Evolutionary conservation across 331 rosid genomes (phyloP).

Genomic region (Pyracantha coccinea): DNA sequence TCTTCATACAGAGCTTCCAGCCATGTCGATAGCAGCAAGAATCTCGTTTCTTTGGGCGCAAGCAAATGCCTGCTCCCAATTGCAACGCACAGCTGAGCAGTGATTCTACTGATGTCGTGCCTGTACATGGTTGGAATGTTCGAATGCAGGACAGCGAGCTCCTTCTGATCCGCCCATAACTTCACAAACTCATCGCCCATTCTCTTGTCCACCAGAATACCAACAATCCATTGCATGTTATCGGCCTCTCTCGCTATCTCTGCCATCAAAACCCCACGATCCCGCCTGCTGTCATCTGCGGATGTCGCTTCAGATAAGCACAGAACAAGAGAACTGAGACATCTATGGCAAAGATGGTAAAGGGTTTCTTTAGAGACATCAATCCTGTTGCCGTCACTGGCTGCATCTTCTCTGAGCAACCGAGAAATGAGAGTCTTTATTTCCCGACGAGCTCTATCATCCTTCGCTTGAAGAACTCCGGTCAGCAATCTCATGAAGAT

Average conservation of each 20-base stretch:
- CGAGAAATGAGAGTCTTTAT: constrained; percentile 61
- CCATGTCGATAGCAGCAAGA: constrained; percentile 73
- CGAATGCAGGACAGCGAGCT: constrained; percentile 69
- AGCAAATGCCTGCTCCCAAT: constrained; percentile 72
- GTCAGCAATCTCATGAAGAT: constrained; percentile 41
- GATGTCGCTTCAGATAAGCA: constrained; percentile 63
- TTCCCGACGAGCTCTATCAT: constrained; percentile 80
- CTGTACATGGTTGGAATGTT: constrained; percentile 59
- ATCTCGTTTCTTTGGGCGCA: constrained; percentile 67
- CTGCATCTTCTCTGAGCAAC: constrained; percentile 55
- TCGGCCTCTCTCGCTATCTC: constrained; percentile 86
- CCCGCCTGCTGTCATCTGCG: constrained; percentile 24
- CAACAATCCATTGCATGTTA: constrained; percentile 85
- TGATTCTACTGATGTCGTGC: constrained; percentile 74
- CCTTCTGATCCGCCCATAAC: constrained; percentile 89
- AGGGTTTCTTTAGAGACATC: constrained; percentile 77
- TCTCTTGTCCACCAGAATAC: constrained; percentile 51
- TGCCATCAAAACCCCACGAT: constrained; percentile 52
- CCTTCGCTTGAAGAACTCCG: constrained; percentile 80
- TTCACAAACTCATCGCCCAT: constrained; percentile 77
- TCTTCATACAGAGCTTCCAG: constrained; percentile 85
- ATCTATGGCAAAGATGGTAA: constrained; percentile 60
- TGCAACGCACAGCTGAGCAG: constrained; percentile 74
- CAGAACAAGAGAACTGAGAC: constrained; percentile 54
- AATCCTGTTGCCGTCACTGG: constrained; percentile 31